A percentile compares a stretch with the other conserved stretches of the same genome.
Conservation (phyloP, 345 rosid species). For the Carallia brachiata region DNA sequence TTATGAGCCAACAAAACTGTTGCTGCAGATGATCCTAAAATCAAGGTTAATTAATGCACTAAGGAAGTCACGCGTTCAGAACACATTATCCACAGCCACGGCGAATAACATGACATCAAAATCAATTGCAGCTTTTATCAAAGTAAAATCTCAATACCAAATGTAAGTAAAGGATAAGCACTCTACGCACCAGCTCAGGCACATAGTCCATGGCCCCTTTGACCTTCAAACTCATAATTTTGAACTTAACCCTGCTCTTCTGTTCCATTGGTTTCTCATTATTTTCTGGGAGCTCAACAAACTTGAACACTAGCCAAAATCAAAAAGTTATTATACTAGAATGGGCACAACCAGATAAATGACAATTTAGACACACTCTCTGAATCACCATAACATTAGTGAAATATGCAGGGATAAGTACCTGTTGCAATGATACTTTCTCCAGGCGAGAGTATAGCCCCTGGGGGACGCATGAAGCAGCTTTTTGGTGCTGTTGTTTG, state of each 20-base stretch:
- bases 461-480: constrained; percentile 99
- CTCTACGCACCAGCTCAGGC: constrained; percentile 83
- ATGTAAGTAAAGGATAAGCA: background rate
- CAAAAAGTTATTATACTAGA: constrained; percentile 15
- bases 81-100: no score
- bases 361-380: background rate
- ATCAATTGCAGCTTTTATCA: no score
- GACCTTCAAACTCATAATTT: constrained; percentile 93
- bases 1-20: no score
- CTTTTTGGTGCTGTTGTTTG: constrained; percentile 99
- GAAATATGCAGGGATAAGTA: constrained; percentile 19
- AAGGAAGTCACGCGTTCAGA: no score
- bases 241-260: constrained; percentile 86
- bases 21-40: no score
- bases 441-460: constrained; percentile 90
- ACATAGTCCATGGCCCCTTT: constrained; percentile 82
- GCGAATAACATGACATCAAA: no score
- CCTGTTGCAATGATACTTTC: constrained; percentile 90
- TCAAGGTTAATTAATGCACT: no score
- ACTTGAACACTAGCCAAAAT: constrained; percentile 71
- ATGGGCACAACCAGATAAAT: no score
- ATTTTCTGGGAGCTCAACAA: constrained; percentile 92
- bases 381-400: background rate
- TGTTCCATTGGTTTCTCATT: constrained; percentile 91
- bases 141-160: no score